A percentile compares a stretch with the other conserved stretches of the same genome.
These are phyloP conservation scores for Ophiostoma perfectum DNA, from an alignment of 2,329 filamentous ascomycete genomes.

Conservation along the genomic window DNA sequence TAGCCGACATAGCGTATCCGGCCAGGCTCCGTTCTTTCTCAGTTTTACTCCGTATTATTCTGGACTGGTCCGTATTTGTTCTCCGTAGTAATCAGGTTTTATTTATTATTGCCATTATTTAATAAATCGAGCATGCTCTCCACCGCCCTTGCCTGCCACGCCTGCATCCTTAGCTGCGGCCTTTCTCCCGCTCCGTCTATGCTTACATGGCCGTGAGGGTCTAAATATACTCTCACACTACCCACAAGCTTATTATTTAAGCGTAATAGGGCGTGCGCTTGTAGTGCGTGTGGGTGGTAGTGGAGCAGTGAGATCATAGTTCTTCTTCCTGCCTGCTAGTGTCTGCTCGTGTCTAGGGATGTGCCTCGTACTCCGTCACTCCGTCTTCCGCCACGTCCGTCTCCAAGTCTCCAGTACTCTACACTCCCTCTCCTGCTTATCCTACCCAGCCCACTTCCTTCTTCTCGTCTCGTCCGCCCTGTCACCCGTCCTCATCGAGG, in stretches of 20 bases:
- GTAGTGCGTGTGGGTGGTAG: neutral
- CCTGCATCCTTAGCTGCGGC: no score
- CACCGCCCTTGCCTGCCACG: no score
- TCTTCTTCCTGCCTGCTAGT: neutral
- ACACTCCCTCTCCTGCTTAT: conserved; percentile 1
- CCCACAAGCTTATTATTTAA: neutral
- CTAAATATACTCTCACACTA: neutral
- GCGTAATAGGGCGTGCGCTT: neutral
- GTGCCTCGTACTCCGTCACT: no score
- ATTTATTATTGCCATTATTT: neutral
- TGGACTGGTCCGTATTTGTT: neutral
- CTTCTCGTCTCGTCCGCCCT: neutral
- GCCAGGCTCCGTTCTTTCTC: neutral
- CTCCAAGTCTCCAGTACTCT: no score
- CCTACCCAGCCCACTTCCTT: conserved; percentile 12
- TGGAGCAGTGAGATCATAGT: conserved; percentile 12
- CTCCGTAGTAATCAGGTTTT: conserved; percentile 9
- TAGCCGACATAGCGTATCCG: neutral
- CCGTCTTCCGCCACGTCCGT: no score
- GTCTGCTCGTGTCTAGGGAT: neutral
- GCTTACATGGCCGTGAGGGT: no score
- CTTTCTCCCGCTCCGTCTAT: no score
- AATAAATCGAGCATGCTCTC: neutral
- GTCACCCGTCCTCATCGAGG: neutral
- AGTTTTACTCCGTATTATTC: conserved; percentile 3